Evolutionary conservation across 257 asterid species (phyloP).

Genomic region (Pogostemon cablin): DNA sequence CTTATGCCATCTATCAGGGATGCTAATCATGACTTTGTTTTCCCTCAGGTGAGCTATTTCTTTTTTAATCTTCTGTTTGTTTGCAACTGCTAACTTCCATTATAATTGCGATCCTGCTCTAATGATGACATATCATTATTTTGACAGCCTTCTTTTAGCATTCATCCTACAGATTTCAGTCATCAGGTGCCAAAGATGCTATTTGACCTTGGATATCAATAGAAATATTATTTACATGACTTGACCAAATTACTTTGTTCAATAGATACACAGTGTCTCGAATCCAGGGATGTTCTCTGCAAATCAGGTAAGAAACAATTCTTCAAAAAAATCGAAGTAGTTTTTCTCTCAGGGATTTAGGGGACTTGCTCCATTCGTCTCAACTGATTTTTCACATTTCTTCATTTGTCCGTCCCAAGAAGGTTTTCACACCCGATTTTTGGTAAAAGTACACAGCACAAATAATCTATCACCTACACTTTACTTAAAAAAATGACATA

Average conservation of each 20-base stretch:
- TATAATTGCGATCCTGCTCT: slow-evolving; percentile 23
- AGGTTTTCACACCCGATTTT: too few species aligned
- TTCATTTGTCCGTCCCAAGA: too few species aligned
- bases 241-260: slow-evolving; percentile 19
- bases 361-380: too few species aligned
- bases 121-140: slow-evolving; percentile 29
- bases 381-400: too few species aligned
- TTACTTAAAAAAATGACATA: too few species aligned
- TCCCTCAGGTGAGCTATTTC: slow-evolving; percentile 72
- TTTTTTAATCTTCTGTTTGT: not conserved
- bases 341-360: too few species aligned
- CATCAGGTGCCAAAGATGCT: slow-evolving; percentile 62
- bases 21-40: slow-evolving; percentile 92
- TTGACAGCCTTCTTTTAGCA: slow-evolving; percentile 85
- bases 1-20: slow-evolving; percentile 90
- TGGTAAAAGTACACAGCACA: too few species aligned
- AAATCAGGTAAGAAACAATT: slow-evolving; percentile 59
- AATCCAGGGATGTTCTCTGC: slow-evolving; percentile 90
- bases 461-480: too few species aligned
- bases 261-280: slow-evolving; percentile 72
- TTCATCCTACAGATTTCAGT: slow-evolving; percentile 51
- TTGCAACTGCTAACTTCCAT: slow-evolving; percentile 26
- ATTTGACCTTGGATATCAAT: not conserved
- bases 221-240: slow-evolving; percentile 12
- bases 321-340: slow-evolving; percentile 17